These are phyloP conservation scores for Irpex rosettiformis DNA, from an alignment of 1,284 basidiomycete genomes.

Conservation along the genomic window DNA sequence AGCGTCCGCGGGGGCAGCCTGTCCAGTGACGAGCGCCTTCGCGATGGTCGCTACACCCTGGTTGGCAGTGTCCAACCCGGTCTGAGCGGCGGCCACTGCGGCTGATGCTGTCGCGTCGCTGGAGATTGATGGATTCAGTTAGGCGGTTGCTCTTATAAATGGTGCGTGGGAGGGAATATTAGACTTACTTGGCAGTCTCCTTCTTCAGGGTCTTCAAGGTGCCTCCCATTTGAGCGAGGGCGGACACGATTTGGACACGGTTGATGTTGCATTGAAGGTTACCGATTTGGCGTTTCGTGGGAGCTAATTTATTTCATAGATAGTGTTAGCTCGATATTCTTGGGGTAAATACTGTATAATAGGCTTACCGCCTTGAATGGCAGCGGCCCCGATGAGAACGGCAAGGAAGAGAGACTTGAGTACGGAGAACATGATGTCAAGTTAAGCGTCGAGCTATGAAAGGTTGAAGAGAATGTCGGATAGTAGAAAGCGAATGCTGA, in stretches of 20 bases:
- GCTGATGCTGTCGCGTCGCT: slow-evolving; percentile 29
- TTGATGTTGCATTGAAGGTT: slow-evolving; percentile 24
- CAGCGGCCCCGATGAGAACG: background rate
- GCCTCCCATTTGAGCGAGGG: slow-evolving; percentile 15
- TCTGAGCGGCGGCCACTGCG: slow-evolving; percentile 23
- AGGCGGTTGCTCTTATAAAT: background rate
- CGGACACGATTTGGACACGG: slow-evolving; percentile 21
- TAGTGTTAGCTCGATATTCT: too few species aligned
- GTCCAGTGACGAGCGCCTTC: slow-evolving; percentile 30
- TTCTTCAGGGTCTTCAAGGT: slow-evolving; percentile 8
- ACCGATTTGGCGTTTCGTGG: slow-evolving; percentile 19
- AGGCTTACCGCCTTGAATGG: slow-evolving; percentile 9
- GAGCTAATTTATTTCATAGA: background rate
- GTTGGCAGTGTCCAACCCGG: slow-evolving; percentile 29
- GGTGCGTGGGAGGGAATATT: background rate
- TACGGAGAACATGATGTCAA: background rate
- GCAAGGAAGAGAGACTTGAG: slow-evolving; percentile 7
- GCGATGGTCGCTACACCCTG: slow-evolving; percentile 33
- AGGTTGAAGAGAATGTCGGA: background rate
- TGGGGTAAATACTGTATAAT: too few species aligned
- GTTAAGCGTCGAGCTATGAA: slow-evolving; percentile 1
- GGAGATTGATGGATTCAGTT: background rate
- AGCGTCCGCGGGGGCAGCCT: slow-evolving; percentile 32
- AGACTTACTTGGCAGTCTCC: slow-evolving; percentile 14
- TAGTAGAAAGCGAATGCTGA: background rate